Evolutionary conservation across 192 early-diverging fungal species (phyloP).

Genomic region (Phycomyces blakesleeanus): DNA sequence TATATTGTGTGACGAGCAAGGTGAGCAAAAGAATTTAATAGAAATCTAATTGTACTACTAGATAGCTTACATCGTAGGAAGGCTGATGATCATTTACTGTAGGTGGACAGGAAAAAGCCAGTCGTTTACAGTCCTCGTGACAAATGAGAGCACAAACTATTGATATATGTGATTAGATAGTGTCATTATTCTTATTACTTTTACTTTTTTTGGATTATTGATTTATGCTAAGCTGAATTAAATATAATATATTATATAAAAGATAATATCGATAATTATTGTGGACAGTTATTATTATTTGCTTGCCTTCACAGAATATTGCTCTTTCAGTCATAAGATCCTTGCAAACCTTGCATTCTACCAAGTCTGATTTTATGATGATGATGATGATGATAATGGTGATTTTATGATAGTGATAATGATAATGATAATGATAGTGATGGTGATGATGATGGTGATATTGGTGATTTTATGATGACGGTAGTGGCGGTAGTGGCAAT

Average conservation of each 20-base stretch:
- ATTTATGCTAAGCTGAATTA: neutral
- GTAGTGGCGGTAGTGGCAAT: too few species aligned
- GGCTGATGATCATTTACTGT: constrained; percentile 36
- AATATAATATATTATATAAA: neutral
- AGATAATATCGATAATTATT: too few species aligned
- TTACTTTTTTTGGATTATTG: neutral
- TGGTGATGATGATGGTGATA: too few species aligned
- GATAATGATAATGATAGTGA: too few species aligned
- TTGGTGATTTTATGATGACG: too few species aligned
- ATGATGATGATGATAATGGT: too few species aligned
- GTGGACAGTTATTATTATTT: constrained; percentile 1
- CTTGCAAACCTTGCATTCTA: constrained; percentile 50
- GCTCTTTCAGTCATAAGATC: constrained; percentile 42
- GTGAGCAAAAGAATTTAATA: neutral
- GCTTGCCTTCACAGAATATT: constrained; percentile 51
- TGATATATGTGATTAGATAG: neutral
- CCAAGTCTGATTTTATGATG: constrained; percentile 25
- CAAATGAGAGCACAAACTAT: constrained; percentile 34
- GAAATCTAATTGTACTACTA: neutral
- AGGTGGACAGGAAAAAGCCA: constrained; percentile 30
- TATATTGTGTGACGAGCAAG: too few species aligned
- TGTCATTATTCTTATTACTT: neutral
- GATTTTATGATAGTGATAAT: too few species aligned
- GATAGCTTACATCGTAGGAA: constrained; percentile 30
- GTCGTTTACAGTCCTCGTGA: constrained; percentile 35